These are phyloP conservation scores for Nicotiana attenuata DNA, from an alignment of 257 asterid genomes.

Conservation along the genomic window DNA sequence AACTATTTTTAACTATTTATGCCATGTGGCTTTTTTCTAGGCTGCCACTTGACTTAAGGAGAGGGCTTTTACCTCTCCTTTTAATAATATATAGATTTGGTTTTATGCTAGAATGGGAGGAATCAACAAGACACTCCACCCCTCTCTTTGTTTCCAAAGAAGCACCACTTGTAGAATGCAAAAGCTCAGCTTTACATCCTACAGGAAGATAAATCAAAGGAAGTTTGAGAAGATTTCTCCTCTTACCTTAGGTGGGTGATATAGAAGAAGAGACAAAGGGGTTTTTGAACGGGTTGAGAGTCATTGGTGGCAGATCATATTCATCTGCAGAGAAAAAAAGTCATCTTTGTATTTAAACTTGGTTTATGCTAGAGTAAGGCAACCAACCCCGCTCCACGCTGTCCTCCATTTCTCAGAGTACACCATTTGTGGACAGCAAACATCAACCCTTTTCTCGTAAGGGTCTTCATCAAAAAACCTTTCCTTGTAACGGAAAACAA, in stretches of 20 bases:
- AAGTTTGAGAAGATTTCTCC: neutral
- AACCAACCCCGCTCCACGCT: neutral
- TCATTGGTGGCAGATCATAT: neutral
- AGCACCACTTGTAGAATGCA: too few species aligned
- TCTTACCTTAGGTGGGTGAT: neutral
- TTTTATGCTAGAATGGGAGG: too few species aligned
- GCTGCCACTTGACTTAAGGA: too few species aligned
- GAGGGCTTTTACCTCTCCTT: too few species aligned
- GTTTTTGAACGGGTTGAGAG: neutral
- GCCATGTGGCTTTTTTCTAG: too few species aligned
- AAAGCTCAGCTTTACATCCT: neutral
- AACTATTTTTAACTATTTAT: too few species aligned
- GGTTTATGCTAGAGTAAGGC: neutral
- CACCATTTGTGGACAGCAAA: neutral
- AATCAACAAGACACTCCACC: too few species aligned
- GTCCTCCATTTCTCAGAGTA: neutral
- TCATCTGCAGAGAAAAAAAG: neutral
- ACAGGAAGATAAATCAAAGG: neutral
- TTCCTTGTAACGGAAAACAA: neutral
- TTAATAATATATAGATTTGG: too few species aligned
- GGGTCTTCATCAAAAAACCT: too few species aligned
- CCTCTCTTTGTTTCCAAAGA: too few species aligned
- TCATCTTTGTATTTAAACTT: neutral
- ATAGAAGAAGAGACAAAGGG: neutral
- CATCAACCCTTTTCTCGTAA: neutral